These are phyloP conservation scores for Naganishia vaughanmartiniae DNA, from an alignment of 768 basidiomycete genomes.

Conservation along the genomic window DNA sequence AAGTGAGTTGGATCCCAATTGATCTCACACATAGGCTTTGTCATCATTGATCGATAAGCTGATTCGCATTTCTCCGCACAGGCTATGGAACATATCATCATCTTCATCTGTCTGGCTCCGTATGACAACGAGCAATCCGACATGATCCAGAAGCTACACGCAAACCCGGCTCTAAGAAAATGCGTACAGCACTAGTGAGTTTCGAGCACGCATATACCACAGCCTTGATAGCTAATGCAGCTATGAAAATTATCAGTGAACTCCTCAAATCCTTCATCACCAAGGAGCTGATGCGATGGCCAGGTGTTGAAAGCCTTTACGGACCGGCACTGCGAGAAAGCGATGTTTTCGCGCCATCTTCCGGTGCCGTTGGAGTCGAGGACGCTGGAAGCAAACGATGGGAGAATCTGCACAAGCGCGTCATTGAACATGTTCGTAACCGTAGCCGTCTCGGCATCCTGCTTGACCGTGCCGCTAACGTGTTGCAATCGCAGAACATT, in stretches of 20 bases:
- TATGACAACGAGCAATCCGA: constrained; percentile 97
- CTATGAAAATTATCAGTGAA: constrained; percentile 61
- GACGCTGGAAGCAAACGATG: constrained; percentile 64
- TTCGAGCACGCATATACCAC: neutral
- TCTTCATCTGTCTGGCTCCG: constrained; percentile 87
- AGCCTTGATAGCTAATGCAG: constrained; percentile 3
- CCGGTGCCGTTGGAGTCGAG: constrained; percentile 41
- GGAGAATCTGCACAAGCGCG: constrained; percentile 91
- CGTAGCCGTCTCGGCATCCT: neutral
- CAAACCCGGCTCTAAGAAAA: constrained; percentile 73
- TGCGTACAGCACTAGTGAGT: constrained; percentile 77
- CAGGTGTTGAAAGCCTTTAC: constrained; percentile 82
- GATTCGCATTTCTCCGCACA: constrained; percentile 48
- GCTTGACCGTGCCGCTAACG: neutral
- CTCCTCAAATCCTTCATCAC: constrained; percentile 92
- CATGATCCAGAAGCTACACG: constrained; percentile 83
- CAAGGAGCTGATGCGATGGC: constrained; percentile 93
- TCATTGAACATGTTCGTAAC: constrained; percentile 85
- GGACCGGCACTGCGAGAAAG: constrained; percentile 78
- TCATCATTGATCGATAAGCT: neutral
- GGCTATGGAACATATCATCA: constrained; percentile 92
- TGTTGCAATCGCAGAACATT: constrained; percentile 68
- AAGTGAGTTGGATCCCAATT: constrained; percentile 53
- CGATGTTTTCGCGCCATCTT: constrained; percentile 67
- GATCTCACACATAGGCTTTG: neutral